Evolutionary conservation across 106 monocot species (phyloP).

Genomic region (Platanthera zijinensis): DNA sequence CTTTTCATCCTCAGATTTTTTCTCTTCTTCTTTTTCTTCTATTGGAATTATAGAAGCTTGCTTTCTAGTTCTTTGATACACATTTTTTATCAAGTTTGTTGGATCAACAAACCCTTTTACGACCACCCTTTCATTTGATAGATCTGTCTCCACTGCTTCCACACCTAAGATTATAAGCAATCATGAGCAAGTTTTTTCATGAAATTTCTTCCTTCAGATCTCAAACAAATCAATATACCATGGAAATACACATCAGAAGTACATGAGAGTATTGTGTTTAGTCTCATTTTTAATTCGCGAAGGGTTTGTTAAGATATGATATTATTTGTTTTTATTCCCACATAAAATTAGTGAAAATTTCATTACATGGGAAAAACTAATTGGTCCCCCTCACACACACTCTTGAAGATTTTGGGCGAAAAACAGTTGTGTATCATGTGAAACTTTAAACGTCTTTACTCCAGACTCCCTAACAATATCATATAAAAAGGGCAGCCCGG

Average conservation of each 20-base stretch:
- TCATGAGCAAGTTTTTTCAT: background rate
- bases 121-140: slow-evolving; percentile 35
- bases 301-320: background rate
- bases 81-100: slow-evolving; percentile 36
- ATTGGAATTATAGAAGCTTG: slow-evolving; percentile 31
- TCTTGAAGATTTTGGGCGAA: background rate
- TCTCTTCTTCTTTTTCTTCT: slow-evolving; percentile 29
- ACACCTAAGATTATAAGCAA: slow-evolving; percentile 34
- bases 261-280: too few species aligned
- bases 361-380: background rate
- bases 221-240: too few species aligned
- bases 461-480: background rate
- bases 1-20: slow-evolving; percentile 13
- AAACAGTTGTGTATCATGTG: background rate
- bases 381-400: background rate
- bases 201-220: too few species aligned
- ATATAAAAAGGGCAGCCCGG: too few species aligned
- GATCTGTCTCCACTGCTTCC: slow-evolving; percentile 52
- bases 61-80: slow-evolving; percentile 51
- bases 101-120: slow-evolving; percentile 68
- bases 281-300: too few species aligned
- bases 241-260: too few species aligned
- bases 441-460: too few species aligned
- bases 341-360: background rate
- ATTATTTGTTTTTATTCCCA: background rate